Evolutionary conservation across 2,329 filamentous ascomycete species (phyloP), one percentile per base, ranked within the genome.

Genomic region (Clathrospora elynae): DNA sequence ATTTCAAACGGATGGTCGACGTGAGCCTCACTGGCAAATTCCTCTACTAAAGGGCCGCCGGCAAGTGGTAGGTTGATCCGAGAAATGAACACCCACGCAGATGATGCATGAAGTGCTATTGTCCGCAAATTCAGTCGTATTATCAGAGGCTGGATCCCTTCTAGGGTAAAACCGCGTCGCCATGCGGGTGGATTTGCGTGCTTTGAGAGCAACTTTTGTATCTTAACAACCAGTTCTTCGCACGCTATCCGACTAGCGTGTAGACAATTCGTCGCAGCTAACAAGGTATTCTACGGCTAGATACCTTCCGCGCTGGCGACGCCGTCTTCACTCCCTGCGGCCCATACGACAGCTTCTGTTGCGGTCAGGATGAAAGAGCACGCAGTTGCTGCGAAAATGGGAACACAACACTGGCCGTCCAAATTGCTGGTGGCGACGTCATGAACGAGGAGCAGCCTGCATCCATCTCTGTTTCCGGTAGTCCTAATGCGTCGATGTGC

Each of bases 11-110:
- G 42, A 80, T 90, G 22, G 84, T 91, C 59, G 87, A 91, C 68
- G 90, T 91, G 76, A 92, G 91, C 78, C 74, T 90, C 24, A 90
- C 82, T 6, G 88, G 88, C 38, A 85, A 85, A 4, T 91, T 91
- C 79, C 75, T 90, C 53, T 84, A 88, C 76, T 79, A 85, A 12
- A 86, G 90, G 73, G 38, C 54, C 13, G 67, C 66, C n/a, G 72
- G 59, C 8, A 60, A 63, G 29, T 58, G 67, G 37, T 90, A 90
- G 85, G 90, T 90, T 72, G 75, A 78, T n/a, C n/a, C n/a, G n/a
- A n/a, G n/a, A n/a, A 23, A 23, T 23, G 20, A 6, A 10, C 20
- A 23, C 20, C 10, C 20, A 23, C 20, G 20, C 10, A 23, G 20
- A 6, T 6, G 6, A 23, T 23, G 20, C 20, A 23, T 23, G 20